phyloP scores from a whole-genome alignment of 495 filamentous ascomycete genomes.

The Cryomyces minteri region DNA sequence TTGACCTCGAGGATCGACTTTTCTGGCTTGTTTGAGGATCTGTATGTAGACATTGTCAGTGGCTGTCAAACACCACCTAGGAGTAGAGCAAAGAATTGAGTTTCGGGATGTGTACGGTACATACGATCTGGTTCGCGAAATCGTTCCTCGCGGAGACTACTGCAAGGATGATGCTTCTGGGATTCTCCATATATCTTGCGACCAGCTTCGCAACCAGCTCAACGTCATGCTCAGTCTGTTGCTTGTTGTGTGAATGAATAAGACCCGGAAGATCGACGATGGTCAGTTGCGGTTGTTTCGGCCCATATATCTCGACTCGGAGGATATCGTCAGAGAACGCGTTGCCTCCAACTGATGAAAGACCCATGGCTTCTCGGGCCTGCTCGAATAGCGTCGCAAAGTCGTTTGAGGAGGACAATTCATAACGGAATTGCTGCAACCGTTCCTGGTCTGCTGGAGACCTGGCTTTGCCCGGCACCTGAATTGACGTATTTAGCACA shows the following conservation, averaged over 20 bases:
- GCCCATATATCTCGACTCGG: slow-evolving; percentile 5
- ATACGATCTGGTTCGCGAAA: slow-evolving; percentile 8
- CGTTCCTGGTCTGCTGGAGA: background rate
- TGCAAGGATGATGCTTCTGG: slow-evolving; percentile 14
- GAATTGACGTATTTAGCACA: too few relatives aligned
- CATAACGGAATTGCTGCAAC: background rate
- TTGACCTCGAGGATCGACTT: slow-evolving; percentile 8
- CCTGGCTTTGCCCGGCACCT: background rate
- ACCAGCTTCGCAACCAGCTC: slow-evolving; percentile 8
- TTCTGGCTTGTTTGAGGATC: slow-evolving; percentile 6
- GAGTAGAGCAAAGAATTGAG: too few relatives aligned
- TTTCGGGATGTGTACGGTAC: too few relatives aligned
- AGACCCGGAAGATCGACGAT: slow-evolving; percentile 13
- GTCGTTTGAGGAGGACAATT: background rate
- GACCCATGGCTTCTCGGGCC: slow-evolving; percentile 2
- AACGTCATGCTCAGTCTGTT: slow-evolving; percentile 8
- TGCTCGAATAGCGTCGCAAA: background rate
- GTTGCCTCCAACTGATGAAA: background rate
- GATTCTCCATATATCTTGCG: slow-evolving; percentile 9
- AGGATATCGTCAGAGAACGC: slow-evolving; percentile 4
- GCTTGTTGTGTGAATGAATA: slow-evolving; percentile 4
- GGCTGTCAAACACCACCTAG: too few relatives aligned
- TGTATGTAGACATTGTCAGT: too few relatives aligned
- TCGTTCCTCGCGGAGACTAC: slow-evolving; percentile 16
- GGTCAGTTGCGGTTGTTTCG: slow-evolving; percentile 1